These are phyloP conservation scores for Kwoniella bestiolae DNA, from an alignment of 768 basidiomycete species.

Conservation along the genomic window DNA sequence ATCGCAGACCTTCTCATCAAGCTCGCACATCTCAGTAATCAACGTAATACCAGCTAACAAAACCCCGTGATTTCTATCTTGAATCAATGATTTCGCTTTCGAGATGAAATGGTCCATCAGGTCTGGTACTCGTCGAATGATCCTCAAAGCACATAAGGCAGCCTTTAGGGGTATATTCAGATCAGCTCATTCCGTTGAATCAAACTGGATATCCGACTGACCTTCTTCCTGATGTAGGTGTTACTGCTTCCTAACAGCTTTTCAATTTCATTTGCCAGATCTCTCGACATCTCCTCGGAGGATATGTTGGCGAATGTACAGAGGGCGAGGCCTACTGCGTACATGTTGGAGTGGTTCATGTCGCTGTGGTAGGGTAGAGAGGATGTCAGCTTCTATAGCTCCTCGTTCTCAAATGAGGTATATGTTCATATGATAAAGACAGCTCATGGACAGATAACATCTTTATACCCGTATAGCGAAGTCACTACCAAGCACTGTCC, in stretches of 20 bases:
- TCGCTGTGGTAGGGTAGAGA: too few species aligned
- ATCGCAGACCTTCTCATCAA: constrained; percentile 71
- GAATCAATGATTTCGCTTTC: constrained; percentile 86
- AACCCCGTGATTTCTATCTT: constrained; percentile 96
- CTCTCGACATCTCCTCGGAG: constrained; percentile 98
- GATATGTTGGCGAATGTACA: constrained; percentile 99
- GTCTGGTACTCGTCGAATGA: constrained; percentile 95
- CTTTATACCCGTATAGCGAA: too few species aligned
- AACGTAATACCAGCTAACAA: constrained; percentile 91
- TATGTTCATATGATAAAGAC: too few species aligned
- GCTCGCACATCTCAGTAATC: constrained; percentile 89
- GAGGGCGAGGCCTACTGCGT: constrained; percentile 92
- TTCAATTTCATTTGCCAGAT: constrained; percentile 96
- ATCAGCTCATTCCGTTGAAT: neutral
- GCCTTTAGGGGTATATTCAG: constrained; percentile 65
- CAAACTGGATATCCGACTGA: constrained; percentile 53
- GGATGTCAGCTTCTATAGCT: too few species aligned
- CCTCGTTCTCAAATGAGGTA: neutral
- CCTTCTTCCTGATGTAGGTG: constrained; percentile 99
- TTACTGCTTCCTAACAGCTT: constrained; percentile 96
- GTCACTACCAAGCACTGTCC: too few species aligned
- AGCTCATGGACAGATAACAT: too few species aligned
- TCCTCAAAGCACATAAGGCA: constrained; percentile 88
- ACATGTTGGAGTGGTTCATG: constrained; percentile 99
- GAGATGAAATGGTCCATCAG: constrained; percentile 86